These are phyloP conservation scores for Pyrenula aspistea DNA, from an alignment of 495 filamentous ascomycete species.

Conservation along the genomic window DNA sequence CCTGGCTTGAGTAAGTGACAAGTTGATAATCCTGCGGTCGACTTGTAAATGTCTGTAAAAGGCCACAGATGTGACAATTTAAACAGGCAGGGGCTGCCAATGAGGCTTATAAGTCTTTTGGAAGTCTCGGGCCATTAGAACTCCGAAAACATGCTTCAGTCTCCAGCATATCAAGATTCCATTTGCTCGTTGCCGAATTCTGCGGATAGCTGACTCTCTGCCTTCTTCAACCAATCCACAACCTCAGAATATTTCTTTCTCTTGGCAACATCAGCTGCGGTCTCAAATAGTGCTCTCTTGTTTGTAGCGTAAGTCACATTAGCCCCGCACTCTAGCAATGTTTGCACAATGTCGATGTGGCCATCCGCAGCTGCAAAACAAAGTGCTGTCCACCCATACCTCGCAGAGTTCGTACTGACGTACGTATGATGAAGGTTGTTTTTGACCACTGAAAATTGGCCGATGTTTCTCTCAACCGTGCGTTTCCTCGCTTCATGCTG, in stretches of 20 bases:
- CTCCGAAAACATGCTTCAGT: too few species aligned
- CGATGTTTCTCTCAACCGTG: not conserved
- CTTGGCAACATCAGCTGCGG: not conserved
- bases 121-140: too few species aligned
- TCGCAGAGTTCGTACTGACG: not conserved
- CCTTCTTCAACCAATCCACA: not conserved
- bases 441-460: not conserved
- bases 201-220: not conserved
- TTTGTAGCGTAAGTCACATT: not conserved
- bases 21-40: too few species aligned
- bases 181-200: too few species aligned
- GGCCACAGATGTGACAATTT: too few species aligned
- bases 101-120: too few species aligned
- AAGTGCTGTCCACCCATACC: not conserved
- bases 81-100: too few species aligned
- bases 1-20: too few species aligned
- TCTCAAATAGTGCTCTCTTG: not conserved
- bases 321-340: not conserved
- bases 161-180: too few species aligned
- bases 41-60: too few species aligned
- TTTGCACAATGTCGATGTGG: not conserved
- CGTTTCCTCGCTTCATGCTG: not conserved
- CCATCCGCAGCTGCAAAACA: not conserved
- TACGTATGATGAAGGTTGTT: not conserved
- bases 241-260: not conserved